Evolutionary conservation across 1,139 yeast genomes (phyloP).

Genomic region (Suhomyces coccinellae): DNA sequence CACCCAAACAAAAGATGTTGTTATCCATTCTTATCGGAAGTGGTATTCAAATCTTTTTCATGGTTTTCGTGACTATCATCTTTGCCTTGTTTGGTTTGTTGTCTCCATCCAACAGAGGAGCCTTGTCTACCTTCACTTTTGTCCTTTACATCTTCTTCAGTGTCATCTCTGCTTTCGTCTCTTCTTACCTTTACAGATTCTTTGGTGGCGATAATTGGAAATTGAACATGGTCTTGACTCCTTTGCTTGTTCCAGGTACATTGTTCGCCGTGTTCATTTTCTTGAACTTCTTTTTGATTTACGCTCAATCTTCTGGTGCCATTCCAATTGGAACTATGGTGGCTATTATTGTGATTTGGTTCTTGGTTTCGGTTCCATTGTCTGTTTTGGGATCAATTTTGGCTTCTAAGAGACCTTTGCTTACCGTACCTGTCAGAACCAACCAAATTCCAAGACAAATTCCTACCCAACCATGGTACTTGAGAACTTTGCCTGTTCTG

Average conservation of each 20-base stretch:
- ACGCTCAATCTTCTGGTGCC: conserved; percentile 87
- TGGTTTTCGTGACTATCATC: conserved; percentile 70
- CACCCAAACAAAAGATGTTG: conserved; percentile 71
- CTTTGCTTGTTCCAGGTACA: conserved; percentile 78
- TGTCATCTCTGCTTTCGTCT: conserved; percentile 78
- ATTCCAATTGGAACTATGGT: conserved; percentile 90
- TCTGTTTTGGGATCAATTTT: conserved; percentile 77
- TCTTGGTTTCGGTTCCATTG: conserved; percentile 78
- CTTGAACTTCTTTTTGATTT: conserved; percentile 79
- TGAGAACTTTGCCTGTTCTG: conserved; percentile 65
- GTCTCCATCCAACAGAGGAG: conserved; percentile 94
- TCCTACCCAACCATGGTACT: conserved; percentile 86
- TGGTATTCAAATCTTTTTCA: conserved; percentile 80
- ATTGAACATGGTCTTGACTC: conserved; percentile 77
- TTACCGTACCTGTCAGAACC: conserved; percentile 77
- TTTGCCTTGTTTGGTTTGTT: conserved; percentile 88
- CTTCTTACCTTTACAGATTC: conserved; percentile 80
- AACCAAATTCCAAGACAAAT: conserved; percentile 95
- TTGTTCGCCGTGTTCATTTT: conserved; percentile 64
- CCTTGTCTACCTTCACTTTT: conserved; percentile 87
- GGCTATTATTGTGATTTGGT: conserved; percentile 83
- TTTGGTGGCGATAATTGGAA: conserved; percentile 95
- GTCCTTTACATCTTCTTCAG: conserved; percentile 80
- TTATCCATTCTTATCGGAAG: conserved; percentile 84
- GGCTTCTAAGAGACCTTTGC: conserved; percentile 64